These are phyloP conservation scores for Guyanaporus albipodus DNA, from an alignment of 768 basidiomycete species.

Conservation along the genomic window DNA sequence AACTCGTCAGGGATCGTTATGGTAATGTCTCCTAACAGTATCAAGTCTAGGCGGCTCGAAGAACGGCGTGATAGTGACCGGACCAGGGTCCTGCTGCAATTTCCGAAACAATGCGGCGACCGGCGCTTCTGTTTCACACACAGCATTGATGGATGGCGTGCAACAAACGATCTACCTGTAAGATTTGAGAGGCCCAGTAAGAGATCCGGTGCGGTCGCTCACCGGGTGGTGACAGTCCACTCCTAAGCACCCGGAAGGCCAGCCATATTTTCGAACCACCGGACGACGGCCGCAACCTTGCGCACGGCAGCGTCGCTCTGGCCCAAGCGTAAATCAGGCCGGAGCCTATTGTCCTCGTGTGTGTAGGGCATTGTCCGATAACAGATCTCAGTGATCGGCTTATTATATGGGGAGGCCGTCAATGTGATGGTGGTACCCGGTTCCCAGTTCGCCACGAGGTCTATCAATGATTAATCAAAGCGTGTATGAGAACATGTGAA, in stretches of 20 bases:
- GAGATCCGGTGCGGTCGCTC: conserved; percentile 12
- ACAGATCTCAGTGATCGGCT: conserved; percentile 62
- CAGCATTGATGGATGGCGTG: conserved; percentile 17
- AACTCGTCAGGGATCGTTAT: conserved; percentile 13
- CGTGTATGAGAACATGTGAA: conserved; percentile 18
- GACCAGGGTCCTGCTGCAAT: conserved; percentile 15
- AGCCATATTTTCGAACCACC: conserved; percentile 74
- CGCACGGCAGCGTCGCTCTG: conserved; percentile 64
- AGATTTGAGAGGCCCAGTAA: neutral
- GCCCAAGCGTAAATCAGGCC: conserved; percentile 72
- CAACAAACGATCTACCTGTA: conserved; percentile 9
- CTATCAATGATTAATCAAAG: conserved; percentile 32
- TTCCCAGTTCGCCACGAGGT: conserved; percentile 49
- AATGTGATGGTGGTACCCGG: conserved; percentile 44
- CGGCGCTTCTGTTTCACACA: conserved; percentile 25
- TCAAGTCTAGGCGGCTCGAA: conserved; percentile 16
- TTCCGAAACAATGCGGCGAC: conserved; percentile 25
- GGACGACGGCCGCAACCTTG: conserved; percentile 59
- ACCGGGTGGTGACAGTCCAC: conserved; percentile 8
- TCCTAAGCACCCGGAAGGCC: conserved; percentile 40
- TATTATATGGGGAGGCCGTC: conserved; percentile 66
- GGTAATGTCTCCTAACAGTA: conserved; percentile 8
- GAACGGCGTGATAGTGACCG: conserved; percentile 19
- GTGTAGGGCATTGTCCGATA: conserved; percentile 73
- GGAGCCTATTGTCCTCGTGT: conserved; percentile 52